Conservation (phyloP, 1,284 basidiomycete genomes). For the Athelia sp. region DNA sequence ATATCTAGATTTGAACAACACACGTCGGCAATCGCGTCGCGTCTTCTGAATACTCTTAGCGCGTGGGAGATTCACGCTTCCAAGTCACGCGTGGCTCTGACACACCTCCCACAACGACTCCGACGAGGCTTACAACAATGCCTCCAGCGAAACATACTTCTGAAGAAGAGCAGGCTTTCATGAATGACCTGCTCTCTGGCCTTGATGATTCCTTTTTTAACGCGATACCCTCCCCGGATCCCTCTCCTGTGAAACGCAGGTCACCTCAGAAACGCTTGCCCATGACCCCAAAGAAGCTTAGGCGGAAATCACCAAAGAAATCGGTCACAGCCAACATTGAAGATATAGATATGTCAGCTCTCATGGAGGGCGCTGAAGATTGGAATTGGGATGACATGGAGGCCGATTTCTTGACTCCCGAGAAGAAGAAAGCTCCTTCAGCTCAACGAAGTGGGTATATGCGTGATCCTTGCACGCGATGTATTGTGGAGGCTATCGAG, state of each 20-base stretch:
- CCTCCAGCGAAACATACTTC: constrained; percentile 14
- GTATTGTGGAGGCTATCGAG: constrained; percentile 38
- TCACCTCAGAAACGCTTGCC: constrained; percentile 5
- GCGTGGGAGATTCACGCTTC: too few relatives aligned
- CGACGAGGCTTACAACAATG: constrained; percentile 11
- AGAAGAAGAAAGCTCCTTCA: constrained; percentile 22
- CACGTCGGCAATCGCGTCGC: too few relatives aligned
- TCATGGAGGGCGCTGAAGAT: constrained; percentile 49
- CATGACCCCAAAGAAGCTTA: constrained; percentile 17
- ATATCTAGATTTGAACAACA: too few relatives aligned
- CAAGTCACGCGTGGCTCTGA: too few relatives aligned
- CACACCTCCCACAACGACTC: too few relatives aligned
- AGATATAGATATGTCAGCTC: constrained; percentile 32
- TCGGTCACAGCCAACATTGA: background rate
- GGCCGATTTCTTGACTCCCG: constrained; percentile 25
- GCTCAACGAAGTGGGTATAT: constrained; percentile 17
- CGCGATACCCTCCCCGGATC: constrained; percentile 33
- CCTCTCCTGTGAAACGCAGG: constrained; percentile 18
- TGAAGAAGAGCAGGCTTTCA: constrained; percentile 40
- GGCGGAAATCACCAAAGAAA: constrained; percentile 2
- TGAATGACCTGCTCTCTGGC: constrained; percentile 40
- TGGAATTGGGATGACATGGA: constrained; percentile 48
- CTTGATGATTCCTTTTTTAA: constrained; percentile 43
- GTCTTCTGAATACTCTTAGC: too few relatives aligned
- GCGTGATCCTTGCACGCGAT: constrained; percentile 40